Conservation (phyloP, 352 stramenopile species). For the Proteromonas lacertae region DNA sequence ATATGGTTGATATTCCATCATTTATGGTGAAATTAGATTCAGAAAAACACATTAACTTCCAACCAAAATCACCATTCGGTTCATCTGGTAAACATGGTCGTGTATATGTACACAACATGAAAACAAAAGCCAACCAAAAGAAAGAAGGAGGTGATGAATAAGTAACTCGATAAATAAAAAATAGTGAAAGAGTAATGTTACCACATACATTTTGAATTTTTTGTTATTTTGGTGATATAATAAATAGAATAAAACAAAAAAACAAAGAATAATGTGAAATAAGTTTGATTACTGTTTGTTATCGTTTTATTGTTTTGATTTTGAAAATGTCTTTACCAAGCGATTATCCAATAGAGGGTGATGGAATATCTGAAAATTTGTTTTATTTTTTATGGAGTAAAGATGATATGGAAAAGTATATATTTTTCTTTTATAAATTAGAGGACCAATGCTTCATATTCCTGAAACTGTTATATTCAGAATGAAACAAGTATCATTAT, state of each 20-base stretch:
- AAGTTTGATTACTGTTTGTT: no score
- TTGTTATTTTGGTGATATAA: no score
- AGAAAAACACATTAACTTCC: conserved; percentile 98
- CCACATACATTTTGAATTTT: no score
- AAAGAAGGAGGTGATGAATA: conserved; percentile 5
- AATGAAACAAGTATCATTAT: no score
- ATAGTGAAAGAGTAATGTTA: no score
- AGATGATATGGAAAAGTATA: conserved; percentile 56
- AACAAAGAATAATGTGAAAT: no score
- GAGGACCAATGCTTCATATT: conserved; percentile 36
- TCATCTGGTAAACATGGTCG: conserved; percentile 75
- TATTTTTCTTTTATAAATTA: no score
- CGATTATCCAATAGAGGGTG: conserved; percentile 37
- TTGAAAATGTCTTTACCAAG: no score
- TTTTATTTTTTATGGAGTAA: conserved; percentile 52
- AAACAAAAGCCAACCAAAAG: no score
- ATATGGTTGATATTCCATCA: conserved; percentile 88
- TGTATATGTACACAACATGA: conserved; percentile 25
- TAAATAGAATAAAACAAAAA: no score
- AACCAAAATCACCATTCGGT: conserved; percentile 80
- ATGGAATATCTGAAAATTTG: conserved; percentile 41
- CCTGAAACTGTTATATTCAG: conserved; percentile 69
- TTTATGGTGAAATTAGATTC: conserved; percentile 93
- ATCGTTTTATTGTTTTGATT: no score
- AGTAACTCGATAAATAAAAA: no score